Conservation (phyloP, 345 rosid species). For the Pistacia atlantica region DNA sequence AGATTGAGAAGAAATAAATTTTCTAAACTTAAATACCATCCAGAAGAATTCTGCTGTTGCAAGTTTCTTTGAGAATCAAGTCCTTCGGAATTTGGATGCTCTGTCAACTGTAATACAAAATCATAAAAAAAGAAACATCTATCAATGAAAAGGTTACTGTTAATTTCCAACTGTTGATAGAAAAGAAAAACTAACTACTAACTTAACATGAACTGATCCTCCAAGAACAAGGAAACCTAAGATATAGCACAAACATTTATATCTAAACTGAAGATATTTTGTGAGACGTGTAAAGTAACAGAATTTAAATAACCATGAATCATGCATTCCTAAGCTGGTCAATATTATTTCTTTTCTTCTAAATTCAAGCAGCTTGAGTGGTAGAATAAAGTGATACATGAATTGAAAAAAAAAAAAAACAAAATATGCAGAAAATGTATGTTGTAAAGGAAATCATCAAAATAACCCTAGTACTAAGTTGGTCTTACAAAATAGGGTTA, state of each 20-base stretch:
- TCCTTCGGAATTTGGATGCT: slow-evolving; percentile 24
- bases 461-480: neutral
- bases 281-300: neutral
- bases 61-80: slow-evolving; percentile 14
- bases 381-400: neutral
- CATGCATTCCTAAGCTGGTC: neutral
- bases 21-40: slow-evolving; percentile 18
- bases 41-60: slow-evolving; percentile 11
- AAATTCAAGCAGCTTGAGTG: neutral
- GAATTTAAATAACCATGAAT: neutral
- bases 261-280: neutral
- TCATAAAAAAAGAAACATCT: neutral
- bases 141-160: neutral
- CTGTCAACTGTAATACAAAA: slow-evolving; percentile 24
- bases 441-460: neutral
- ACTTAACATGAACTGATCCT: neutral
- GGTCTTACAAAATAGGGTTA: neutral
- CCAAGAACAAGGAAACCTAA: slow-evolving; percentile 1
- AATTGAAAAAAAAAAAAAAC: neutral
- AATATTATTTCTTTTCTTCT: neutral
- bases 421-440: neutral
- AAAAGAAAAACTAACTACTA: neutral
- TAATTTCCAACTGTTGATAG: neutral
- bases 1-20: neutral
- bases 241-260: neutral